Base-by-base conservation (phyloP, 1,284 basidiomycete species). In the Naganishia albida region DNA sequence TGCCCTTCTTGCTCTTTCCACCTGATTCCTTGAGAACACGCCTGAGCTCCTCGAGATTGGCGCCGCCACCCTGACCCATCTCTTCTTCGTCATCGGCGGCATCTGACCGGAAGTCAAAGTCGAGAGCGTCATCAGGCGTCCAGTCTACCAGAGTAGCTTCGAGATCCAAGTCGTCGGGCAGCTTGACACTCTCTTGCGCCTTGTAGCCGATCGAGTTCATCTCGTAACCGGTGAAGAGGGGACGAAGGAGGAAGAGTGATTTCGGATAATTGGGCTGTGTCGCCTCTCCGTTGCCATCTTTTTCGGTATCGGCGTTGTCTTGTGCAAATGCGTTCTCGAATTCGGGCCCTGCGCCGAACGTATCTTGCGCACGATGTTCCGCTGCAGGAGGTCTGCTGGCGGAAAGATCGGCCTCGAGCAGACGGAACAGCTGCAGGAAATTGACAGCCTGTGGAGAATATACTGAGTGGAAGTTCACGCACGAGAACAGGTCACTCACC, bases 141-240 rank as follows among this genome's bases (percentile, higher is more conserved):
- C 85, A 85, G 1, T 88, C 84, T 7, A 93, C 86, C 67, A 97
- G 88, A 85, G 90, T 93, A 0, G 81, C 78, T 68, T 95, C 89
- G 3, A 99, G 83, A 75, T 98, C 87, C 23, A 99, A 80, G 1
- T 88, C 91, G 1, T 90, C 87, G 0, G 95, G 96, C 2, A 91
- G 71, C 1, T 86, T 84, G 0, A 99, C 88, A 64, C 86, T 87
- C 7, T 82, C 84, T 78, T 97, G 94, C 3, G 93, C 94, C 62
- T 83, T 82, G 6, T 82, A 75, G 0, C 89, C 93, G 18, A 97
- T 88, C 0, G 92, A 88, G 68, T 91, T 93, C 30, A 99, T 85
- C 67, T 93, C 88, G 73, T 95, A 88, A 6, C 84, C 76, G 26
- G 84, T 84, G 73, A 91, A 92, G 3, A 99, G 81, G 0, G 93